phyloP scores from a whole-genome alignment of 306 rosid genomes.

The Fragaria iinumae region DNA sequence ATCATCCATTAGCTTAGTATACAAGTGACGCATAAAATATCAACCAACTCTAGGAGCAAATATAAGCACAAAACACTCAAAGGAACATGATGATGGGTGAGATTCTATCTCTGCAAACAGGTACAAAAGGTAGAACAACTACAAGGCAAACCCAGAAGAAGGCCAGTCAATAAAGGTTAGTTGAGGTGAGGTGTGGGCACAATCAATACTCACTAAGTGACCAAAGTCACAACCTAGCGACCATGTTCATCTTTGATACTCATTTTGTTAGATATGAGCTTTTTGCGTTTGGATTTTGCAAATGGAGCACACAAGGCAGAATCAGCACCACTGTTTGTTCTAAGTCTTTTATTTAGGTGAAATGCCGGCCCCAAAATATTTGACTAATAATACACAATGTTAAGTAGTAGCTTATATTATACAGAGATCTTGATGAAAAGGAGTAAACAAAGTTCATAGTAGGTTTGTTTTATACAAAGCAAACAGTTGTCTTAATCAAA shows the following conservation, averaged over 20 bases:
- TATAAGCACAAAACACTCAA: background rate
- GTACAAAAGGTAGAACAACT: background rate
- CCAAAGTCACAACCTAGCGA: constrained; percentile 20
- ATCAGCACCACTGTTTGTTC: background rate
- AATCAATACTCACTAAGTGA: constrained; percentile 19
- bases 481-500: background rate
- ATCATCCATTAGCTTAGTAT: background rate
- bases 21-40: background rate
- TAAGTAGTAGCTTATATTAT: background rate
- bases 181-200: constrained; percentile 15
- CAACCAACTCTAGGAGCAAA: background rate
- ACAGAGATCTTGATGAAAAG: background rate
- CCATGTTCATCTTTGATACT: background rate
- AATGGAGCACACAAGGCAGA: constrained; percentile 5
- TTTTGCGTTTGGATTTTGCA: constrained; percentile 24
- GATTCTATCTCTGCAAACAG: constrained; percentile 1
- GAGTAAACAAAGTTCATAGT: background rate
- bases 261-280: background rate
- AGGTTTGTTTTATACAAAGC: background rate
- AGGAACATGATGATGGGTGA: background rate
- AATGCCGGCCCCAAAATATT: constrained; percentile 17
- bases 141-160: background rate
- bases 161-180: constrained; percentile 11
- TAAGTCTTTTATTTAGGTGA: background rate
- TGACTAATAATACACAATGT: background rate